Conservation (phyloP, 1,284 basidiomycete genomes). For the Leccinum huronense region DNA sequence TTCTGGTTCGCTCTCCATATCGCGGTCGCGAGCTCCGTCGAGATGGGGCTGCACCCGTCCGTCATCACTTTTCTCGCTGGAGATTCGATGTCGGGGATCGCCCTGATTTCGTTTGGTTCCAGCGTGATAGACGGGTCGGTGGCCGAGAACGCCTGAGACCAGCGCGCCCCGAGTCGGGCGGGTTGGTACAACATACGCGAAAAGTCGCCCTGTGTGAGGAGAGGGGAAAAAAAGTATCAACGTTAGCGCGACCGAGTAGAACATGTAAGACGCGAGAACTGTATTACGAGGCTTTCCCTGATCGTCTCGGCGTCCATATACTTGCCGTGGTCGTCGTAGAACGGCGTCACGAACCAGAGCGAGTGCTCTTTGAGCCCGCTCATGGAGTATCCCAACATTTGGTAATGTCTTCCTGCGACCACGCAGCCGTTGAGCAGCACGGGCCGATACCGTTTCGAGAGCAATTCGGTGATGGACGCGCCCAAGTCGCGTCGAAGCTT, state of each 20-base stretch:
- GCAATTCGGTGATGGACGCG: conserved; percentile 44
- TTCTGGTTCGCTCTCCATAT: conserved; percentile 36
- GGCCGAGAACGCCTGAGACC: conserved; percentile 54
- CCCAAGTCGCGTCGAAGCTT: conserved; percentile 50
- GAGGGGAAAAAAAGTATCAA: not conserved
- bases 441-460: conserved; percentile 44
- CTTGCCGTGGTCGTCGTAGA: conserved; percentile 30
- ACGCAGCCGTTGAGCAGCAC: conserved; percentile 46
- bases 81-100: conserved; percentile 33
- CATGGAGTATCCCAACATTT: conserved; percentile 62
- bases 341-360: conserved; percentile 59
- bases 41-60: conserved; percentile 49
- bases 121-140: conserved; percentile 45
- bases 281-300: conserved; percentile 34
- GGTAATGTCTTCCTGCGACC: conserved; percentile 53
- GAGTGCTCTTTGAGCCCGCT: conserved; percentile 57
- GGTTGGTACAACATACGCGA: conserved; percentile 37
- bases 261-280: conserved; percentile 3
- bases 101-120: conserved; percentile 32
- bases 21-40: conserved; percentile 32
- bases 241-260: conserved; percentile 4
- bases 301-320: conserved; percentile 33
- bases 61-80: conserved; percentile 37
- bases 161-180: conserved; percentile 49
- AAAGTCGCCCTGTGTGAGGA: conserved; percentile 38